Conservation (phyloP, 2,329 filamentous ascomycete genomes). For the Botryotinia narcissicola region DNA sequence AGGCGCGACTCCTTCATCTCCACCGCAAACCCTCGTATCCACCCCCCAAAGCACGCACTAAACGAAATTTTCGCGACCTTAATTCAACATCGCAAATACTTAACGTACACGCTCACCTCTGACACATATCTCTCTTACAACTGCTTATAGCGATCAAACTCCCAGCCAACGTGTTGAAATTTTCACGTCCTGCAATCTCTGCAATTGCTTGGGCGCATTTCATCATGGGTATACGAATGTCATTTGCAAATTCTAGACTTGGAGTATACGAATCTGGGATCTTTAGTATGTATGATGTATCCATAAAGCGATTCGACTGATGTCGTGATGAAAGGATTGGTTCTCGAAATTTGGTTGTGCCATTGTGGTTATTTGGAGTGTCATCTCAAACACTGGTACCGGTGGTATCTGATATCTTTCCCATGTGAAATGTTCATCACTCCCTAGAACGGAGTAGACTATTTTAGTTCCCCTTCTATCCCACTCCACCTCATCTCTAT, state of each 20-base stretch:
- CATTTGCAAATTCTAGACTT: background rate
- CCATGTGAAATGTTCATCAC: background rate
- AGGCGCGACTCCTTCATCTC: background rate
- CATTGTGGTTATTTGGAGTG: background rate
- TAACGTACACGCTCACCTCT: constrained; percentile 30
- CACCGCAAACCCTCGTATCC: background rate
- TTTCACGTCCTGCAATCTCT: background rate
- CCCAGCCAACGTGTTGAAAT: background rate
- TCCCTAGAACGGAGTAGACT: background rate
- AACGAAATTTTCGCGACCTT: constrained; percentile 23
- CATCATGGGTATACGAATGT: background rate
- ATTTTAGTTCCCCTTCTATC: too few relatives aligned
- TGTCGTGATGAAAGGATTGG: constrained; percentile 13
- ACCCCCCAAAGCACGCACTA: constrained; percentile 4
- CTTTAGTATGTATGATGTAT: background rate
- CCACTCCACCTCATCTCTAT: too few relatives aligned
- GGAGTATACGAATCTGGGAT: background rate
- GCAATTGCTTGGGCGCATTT: background rate
- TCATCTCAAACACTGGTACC: background rate
- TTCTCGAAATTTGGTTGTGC: background rate
- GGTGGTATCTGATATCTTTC: background rate
- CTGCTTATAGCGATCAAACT: constrained; percentile 25
- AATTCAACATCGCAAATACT: constrained; percentile 33
- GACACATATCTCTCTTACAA: constrained; percentile 25
- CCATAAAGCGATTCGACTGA: background rate